phyloP scores from a whole-genome alignment of 2,329 filamentous ascomycete species.

The Massarina eburnea region DNA sequence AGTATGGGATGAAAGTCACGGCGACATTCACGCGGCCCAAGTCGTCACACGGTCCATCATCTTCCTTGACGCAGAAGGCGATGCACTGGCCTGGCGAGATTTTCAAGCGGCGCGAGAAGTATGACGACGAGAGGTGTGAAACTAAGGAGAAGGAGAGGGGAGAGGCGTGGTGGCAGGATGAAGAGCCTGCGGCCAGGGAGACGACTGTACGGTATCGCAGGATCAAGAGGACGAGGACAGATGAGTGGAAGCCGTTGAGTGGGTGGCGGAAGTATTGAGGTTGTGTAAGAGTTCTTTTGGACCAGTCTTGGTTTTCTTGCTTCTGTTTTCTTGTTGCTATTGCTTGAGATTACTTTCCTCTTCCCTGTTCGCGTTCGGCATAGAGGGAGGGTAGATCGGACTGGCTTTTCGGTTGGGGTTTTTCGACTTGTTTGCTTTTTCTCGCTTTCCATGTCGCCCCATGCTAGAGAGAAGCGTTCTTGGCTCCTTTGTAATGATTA shows the following conservation, averaged over 20 bases:
- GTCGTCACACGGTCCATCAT: conserved; percentile 8
- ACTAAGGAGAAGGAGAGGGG: conserved; percentile 20
- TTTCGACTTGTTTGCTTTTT: neutral
- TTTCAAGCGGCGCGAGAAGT: conserved; percentile 28
- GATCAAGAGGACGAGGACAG: conserved; percentile 32
- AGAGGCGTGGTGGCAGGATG: conserved; percentile 14
- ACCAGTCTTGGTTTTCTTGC: neutral
- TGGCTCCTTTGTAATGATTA: too few species aligned
- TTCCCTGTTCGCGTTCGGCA: neutral
- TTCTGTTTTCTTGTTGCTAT: neutral
- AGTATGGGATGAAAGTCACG: conserved; percentile 24
- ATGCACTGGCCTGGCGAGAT: conserved; percentile 22
- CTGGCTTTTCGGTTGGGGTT: conserved; percentile 1
- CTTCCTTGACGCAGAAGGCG: conserved; percentile 9
- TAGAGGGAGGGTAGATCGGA: neutral
- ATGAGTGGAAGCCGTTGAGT: conserved; percentile 34
- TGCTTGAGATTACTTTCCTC: neutral
- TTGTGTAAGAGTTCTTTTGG: neutral
- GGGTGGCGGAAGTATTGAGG: conserved; percentile 10
- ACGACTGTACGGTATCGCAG: conserved; percentile 23
- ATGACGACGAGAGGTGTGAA: conserved; percentile 30
- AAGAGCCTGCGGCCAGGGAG: conserved; percentile 15
- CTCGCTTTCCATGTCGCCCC: neutral
- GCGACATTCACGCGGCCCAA: conserved; percentile 22
- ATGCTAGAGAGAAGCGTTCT: too few species aligned